Percentiles rank a stretch among this genome's conserved stretches.
These are phyloP conservation scores for Glycine soja DNA, from an alignment of 306 rosid species.

Conservation along the genomic window DNA sequence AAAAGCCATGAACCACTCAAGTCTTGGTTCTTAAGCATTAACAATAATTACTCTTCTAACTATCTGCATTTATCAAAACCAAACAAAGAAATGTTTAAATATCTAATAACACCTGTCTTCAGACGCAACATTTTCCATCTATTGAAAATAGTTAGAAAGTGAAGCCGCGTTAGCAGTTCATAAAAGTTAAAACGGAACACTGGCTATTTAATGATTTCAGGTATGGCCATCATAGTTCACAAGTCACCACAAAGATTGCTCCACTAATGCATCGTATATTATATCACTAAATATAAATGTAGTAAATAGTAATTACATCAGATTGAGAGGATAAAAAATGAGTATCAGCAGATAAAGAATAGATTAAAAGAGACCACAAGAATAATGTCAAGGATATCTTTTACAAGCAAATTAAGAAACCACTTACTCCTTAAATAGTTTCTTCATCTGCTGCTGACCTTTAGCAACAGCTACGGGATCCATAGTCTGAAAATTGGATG, in stretches of 20 bases:
- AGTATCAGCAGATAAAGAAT: background rate
- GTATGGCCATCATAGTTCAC: constrained; percentile 30
- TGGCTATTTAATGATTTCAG: constrained; percentile 3
- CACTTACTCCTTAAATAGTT: constrained; percentile 52
- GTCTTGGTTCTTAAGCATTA: constrained; percentile 20
- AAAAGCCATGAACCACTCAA: constrained; percentile 25
- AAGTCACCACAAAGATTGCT: constrained; percentile 31
- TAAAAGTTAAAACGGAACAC: background rate
- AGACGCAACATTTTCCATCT: constrained; percentile 31
- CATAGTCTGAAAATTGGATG: constrained; percentile 45
- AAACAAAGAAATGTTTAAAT: background rate
- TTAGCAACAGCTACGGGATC: constrained; percentile 42
- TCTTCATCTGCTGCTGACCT: constrained; percentile 45
- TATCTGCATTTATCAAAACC: too few relatives aligned
- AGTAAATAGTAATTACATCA: constrained; percentile 28
- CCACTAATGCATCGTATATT: constrained; percentile 13
- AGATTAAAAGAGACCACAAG: background rate
- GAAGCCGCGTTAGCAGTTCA: constrained; percentile 30
- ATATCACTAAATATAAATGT: constrained; percentile 26
- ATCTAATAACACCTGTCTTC: constrained; percentile 17
- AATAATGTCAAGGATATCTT: constrained; percentile 27
- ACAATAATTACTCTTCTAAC: background rate
- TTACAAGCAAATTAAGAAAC: constrained; percentile 14
- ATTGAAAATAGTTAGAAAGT: constrained; percentile 15
- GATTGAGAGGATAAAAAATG: constrained; percentile 3